Conservation (phyloP, 2,329 filamentous ascomycete genomes). For the Stachybotrys elegans region DNA sequence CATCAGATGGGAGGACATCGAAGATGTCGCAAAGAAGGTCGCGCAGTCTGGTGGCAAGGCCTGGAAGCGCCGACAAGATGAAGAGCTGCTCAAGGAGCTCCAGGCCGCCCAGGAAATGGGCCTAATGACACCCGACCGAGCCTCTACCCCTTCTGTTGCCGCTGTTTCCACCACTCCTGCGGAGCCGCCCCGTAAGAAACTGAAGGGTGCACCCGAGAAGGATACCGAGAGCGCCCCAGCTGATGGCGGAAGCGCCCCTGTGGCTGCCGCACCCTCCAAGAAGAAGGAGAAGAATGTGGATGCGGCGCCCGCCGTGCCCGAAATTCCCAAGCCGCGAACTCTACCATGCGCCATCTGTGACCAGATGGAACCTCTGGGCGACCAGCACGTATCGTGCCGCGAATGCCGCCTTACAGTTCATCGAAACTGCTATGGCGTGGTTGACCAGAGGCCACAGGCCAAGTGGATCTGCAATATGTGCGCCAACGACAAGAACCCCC, state of each 20-base stretch:
- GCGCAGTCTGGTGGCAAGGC: conserved; percentile 72
- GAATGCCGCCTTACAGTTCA: conserved; percentile 92
- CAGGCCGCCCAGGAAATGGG: conserved; percentile 58
- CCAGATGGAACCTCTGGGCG: conserved; percentile 64
- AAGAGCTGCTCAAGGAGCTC: conserved; percentile 78
- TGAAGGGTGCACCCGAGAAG: conserved; percentile 51
- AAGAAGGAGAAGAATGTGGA: conserved; percentile 56
- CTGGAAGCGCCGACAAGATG: conserved; percentile 85
- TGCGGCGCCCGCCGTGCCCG: conserved; percentile 57
- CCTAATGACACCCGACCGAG: conserved; percentile 37
- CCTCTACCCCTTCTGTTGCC: conserved; percentile 29
- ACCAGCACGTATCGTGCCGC: conserved; percentile 71
- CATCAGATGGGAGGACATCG: conserved; percentile 90
- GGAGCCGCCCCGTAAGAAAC: conserved; percentile 61
- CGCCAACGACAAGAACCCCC: conserved; percentile 84
- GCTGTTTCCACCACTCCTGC: conserved; percentile 20
- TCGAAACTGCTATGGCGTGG: conserved; percentile 84
- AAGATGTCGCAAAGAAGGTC: conserved; percentile 86
- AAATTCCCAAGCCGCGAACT: conserved; percentile 70
- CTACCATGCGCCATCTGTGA: conserved; percentile 84
- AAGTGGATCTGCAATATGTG: conserved; percentile 98
- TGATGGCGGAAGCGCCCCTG: conserved; percentile 37
- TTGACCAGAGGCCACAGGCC: conserved; percentile 59
- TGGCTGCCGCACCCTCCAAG: conserved; percentile 31
- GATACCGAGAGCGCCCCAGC: conserved; percentile 42